Conservation (phyloP, 179 eudicot genomes). For the Beta lomatogona region DNA sequence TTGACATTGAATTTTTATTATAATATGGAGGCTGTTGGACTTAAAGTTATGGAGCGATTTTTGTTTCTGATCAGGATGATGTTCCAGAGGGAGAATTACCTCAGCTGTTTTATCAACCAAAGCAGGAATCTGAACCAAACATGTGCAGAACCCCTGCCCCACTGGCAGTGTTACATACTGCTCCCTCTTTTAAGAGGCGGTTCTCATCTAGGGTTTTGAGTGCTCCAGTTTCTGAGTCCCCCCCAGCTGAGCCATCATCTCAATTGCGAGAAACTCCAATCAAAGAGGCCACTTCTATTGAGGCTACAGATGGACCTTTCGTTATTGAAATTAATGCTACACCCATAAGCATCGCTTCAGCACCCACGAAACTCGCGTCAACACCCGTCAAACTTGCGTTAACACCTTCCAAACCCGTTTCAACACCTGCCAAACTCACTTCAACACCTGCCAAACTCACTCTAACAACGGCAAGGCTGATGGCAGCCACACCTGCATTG, state of each 20-base stretch:
- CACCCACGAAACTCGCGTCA: background rate
- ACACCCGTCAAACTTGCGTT: background rate
- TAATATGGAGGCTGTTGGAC: background rate
- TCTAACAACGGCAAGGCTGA: constrained; percentile 53
- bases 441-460: constrained; percentile 50
- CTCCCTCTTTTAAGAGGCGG: constrained; percentile 52
- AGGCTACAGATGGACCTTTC: constrained; percentile 14
- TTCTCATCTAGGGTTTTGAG: constrained; percentile 43
- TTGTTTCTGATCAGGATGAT: constrained; percentile 52
- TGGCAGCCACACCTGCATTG: constrained; percentile 61
- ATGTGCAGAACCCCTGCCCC: constrained; percentile 14
- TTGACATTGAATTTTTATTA: background rate
- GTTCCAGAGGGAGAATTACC: constrained; percentile 74
- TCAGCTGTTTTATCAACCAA: constrained; percentile 51
- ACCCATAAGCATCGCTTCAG: background rate
- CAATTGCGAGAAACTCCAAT: constrained; percentile 41
- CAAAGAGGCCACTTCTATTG: constrained; percentile 28
- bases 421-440: constrained; percentile 48
- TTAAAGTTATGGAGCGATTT: background rate
- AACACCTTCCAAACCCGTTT: constrained; percentile 10
- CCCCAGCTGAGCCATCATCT: constrained; percentile 10
- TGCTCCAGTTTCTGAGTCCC: constrained; percentile 16
- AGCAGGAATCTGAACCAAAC: constrained; percentile 30
- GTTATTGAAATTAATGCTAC: constrained; percentile 13
- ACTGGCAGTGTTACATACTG: constrained; percentile 44